Percentiles rank a stretch among this genome's conserved stretches.
Conservation (phyloP, 2,329 filamentous ascomycete species). For the Sclerotinia minor region DNA sequence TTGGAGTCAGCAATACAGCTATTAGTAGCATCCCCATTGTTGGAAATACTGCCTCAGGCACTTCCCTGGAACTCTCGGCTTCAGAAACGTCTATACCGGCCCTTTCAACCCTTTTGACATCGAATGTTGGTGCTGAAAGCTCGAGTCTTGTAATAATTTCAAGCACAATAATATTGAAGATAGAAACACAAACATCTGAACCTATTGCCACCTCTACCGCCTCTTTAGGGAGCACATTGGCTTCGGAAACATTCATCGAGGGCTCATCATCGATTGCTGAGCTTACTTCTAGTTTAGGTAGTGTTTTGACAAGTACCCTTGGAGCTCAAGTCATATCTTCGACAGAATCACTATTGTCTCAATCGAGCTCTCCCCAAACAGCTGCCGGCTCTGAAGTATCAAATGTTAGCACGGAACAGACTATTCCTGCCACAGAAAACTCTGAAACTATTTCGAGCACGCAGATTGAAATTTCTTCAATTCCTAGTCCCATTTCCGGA, state of each 20-base stretch:
- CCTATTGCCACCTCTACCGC: neutral
- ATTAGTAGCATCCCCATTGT: neutral
- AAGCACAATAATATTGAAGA: neutral
- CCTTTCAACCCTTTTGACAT: neutral
- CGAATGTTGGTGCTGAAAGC: neutral
- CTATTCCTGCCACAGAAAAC: neutral
- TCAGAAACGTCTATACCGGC: neutral
- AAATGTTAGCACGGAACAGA: neutral
- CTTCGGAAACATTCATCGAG: neutral
- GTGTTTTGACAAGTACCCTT: neutral
- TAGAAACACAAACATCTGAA: conserved; percentile 3
- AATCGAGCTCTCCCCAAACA: neutral
- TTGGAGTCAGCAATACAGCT: neutral
- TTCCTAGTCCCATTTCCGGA: neutral
- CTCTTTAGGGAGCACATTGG: neutral
- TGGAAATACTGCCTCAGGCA: neutral
- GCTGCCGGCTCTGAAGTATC: neutral
- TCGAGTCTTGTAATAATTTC: neutral
- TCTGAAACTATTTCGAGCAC: neutral
- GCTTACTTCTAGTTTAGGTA: neutral
- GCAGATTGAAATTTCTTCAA: neutral
- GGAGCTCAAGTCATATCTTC: neutral
- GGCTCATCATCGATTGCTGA: neutral
- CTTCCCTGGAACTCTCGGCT: neutral
- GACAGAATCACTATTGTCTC: neutral